Evolutionary conservation across 169 alveolate genomes (phyloP).

Genomic region (Plasmodium malariae): DNA sequence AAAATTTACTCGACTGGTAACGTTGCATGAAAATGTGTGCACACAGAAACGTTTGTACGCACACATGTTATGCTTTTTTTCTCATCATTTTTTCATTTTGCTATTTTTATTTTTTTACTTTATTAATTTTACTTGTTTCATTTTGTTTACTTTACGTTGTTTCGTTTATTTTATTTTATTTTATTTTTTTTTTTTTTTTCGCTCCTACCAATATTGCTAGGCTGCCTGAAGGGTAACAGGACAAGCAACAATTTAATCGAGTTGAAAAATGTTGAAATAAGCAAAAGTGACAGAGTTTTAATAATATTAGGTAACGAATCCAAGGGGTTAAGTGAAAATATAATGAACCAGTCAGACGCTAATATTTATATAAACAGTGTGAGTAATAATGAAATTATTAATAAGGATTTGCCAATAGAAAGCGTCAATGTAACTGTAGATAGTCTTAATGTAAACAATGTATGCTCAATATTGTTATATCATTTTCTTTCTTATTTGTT

Average conservation of each 20-base stretch:
- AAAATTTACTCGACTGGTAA: constrained; percentile 10
- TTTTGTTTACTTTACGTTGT: too few relatives aligned
- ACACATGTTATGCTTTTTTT: not conserved
- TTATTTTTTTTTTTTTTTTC: not conserved
- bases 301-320: constrained; percentile 54
- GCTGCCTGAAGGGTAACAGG: constrained; percentile 6
- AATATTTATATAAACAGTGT: constrained; percentile 39
- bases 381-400: not conserved
- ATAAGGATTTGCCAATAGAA: not conserved
- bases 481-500: constrained; percentile 1
- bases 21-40: not conserved
- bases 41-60: not conserved
- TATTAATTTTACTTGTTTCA: too few relatives aligned
- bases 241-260: not conserved
- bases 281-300: constrained; percentile 7
- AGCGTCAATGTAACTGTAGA: constrained; percentile 11
- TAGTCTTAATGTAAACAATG: constrained; percentile 67
- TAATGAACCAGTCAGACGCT: constrained; percentile 19
- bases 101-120: too few relatives aligned
- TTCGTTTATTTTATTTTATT: not conserved
- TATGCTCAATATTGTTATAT: constrained; percentile 25
- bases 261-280: constrained; percentile 14
- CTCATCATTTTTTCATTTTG: too few relatives aligned
- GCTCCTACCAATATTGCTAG: not conserved
- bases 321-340: constrained; percentile 42